These are phyloP conservation scores for Aspergillus sparsus DNA, from an alignment of 495 filamentous ascomycete genomes.

Conservation along the genomic window DNA sequence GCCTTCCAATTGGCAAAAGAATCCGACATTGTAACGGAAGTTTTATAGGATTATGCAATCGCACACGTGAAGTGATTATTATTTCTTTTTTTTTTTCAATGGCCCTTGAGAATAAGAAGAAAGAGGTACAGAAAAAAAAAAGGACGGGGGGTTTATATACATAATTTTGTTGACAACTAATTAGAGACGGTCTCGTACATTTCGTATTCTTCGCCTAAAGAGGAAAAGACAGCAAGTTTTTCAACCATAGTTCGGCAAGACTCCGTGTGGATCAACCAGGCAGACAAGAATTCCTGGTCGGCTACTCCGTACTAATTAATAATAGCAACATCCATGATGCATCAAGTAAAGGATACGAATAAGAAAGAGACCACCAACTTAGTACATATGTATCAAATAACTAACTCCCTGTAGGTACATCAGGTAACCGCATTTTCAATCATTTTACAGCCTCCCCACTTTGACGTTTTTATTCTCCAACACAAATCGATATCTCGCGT, in stretches of 20 bases:
- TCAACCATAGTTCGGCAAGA: background rate
- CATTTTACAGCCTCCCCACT: constrained; percentile 35
- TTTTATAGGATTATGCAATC: too few species aligned
- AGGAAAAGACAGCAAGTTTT: background rate
- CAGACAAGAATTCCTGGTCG: too few species aligned
- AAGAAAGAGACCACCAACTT: background rate
- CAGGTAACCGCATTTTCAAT: too few species aligned
- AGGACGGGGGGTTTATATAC: background rate
- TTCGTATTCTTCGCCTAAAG: background rate
- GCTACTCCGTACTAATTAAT: too few species aligned
- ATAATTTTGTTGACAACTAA: background rate
- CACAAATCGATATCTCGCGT: constrained; percentile 74
- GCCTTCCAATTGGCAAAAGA: constrained; percentile 22
- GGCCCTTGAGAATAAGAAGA: background rate
- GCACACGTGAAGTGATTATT: too few species aligned
- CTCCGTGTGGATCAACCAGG: background rate
- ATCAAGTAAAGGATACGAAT: background rate
- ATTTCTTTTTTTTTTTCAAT: too few species aligned
- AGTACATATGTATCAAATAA: background rate
- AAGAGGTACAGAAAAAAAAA: background rate
- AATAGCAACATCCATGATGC: background rate
- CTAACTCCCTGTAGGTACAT: background rate
- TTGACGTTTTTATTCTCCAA: constrained; percentile 60
- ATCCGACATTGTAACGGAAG: background rate
- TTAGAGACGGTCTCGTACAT: background rate